Conservation (phyloP, 306 rosid genomes). For the Mimosa pudica region DNA sequence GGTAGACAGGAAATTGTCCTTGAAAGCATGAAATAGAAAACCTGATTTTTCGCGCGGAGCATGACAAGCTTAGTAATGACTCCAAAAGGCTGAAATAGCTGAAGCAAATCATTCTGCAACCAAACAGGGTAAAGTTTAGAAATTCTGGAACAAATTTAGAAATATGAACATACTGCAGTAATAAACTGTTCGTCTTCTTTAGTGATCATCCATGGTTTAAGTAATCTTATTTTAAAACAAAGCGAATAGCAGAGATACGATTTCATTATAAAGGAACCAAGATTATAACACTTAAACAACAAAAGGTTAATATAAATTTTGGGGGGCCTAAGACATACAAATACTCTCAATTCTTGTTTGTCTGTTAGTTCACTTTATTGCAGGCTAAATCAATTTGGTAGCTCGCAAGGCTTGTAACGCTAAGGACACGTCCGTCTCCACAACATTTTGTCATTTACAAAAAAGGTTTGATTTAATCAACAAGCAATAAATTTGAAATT, state of each 20-base stretch:
- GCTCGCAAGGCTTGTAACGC: neutral
- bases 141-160: conserved; percentile 21
- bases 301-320: neutral
- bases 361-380: neutral
- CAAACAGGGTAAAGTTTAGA: conserved; percentile 27
- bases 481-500: neutral
- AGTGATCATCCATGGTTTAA: neutral
- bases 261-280: neutral
- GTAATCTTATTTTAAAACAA: neutral
- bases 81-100: conserved; percentile 97
- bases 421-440: neutral
- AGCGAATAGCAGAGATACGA: neutral
- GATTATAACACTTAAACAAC: neutral
- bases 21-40: conserved; percentile 35
- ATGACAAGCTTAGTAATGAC: conserved; percentile 97
- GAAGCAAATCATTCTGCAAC: conserved; percentile 92
- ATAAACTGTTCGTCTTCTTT: neutral
- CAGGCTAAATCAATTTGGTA: neutral
- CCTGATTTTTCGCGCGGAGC: conserved; percentile 99
- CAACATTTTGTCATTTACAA: neutral
- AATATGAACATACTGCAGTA: neutral
- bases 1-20: conserved; percentile 11
- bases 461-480: neutral
- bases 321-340: neutral
- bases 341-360: neutral